These are phyloP conservation scores for Lachnellula hyalina DNA, from an alignment of 2,329 filamentous ascomycete species.

Conservation along the genomic window DNA sequence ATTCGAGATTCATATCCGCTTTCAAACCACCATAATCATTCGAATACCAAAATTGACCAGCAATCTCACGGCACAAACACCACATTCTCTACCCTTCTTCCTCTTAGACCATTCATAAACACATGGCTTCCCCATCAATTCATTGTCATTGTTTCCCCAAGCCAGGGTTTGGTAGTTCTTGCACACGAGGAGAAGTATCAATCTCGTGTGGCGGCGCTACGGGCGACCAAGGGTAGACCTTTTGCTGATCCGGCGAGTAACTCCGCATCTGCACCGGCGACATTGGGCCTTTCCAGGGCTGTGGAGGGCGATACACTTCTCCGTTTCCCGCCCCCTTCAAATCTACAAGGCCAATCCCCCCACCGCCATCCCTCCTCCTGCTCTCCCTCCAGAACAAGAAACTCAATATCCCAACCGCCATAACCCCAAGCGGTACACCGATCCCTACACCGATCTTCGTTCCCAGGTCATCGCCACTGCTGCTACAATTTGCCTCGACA, in stretches of 20 bases:
- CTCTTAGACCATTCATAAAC: not conserved
- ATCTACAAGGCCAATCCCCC: not conserved
- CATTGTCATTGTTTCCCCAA: not conserved
- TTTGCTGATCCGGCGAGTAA: not conserved
- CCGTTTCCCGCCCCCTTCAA: not conserved
- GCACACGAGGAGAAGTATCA: not conserved
- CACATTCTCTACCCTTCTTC: too few relatives aligned
- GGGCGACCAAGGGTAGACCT: not conserved
- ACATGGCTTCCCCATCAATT: not conserved
- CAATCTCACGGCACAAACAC: not conserved
- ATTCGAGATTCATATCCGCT: not conserved
- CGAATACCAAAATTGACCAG: not conserved
- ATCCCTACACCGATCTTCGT: constrained; percentile 18
- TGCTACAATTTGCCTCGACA: not conserved
- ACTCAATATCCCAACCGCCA: constrained; percentile 12
- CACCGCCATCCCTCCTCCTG: not conserved
- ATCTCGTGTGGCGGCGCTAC: not conserved
- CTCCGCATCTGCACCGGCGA: not conserved
- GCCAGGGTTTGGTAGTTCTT: not conserved
- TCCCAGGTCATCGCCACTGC: constrained; percentile 3
- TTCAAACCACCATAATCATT: not conserved
- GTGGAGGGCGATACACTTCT: not conserved
- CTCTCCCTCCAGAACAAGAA: constrained; percentile 16
- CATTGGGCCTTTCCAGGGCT: not conserved
- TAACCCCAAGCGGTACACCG: constrained; percentile 14